Evolutionary conservation across 306 rosid species (phyloP), one percentile per base, ranked within the genome.

Genomic region (Prosopis cineraria): DNA sequence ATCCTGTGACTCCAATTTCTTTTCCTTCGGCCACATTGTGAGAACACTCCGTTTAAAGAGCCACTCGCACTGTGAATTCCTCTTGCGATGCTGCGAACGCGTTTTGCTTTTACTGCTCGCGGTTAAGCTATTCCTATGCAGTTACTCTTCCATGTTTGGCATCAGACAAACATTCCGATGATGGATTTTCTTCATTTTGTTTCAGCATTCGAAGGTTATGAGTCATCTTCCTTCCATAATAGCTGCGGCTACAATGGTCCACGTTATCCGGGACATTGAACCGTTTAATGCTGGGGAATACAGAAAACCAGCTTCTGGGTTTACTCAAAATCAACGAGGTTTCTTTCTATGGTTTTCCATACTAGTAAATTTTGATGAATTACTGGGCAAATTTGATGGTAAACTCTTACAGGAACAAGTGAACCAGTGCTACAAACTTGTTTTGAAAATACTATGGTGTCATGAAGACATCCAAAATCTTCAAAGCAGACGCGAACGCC

Each of bases 211-310:
- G 56, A 86, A 83, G 81, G 86, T 87, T 70, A 85, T 85, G 86
- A 63, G 90, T 68, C 82, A 79, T 82, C 86, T 87, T 74, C 98
- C 98, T 66, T 95, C 98, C 75, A 81, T 83, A 44, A 74, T 92
- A 79, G 98, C 98, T 68, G 81, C 98, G 70, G 98, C 98, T 30
- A 86, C 85, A 55, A 92, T 92, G 91, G 87, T 95, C 84, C 91
- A 86, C 66, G 92, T 89, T 55, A 87, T 89, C 60, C 78, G 73
- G 70, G 98, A 92, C 84, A 87, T 87, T 76, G 97, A 91, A 48
- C 88, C 92, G 27, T 74, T 73, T 62, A 87, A 89, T 79, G 84
- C 84, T 3, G 76, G 81, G 64, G 88, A 87, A 62, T 95, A 91
- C 84, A 92, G 84, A 50, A 84, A n/a, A 85, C 60, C 91, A 85